Conservation (phyloP, 805 yeast genomes). For the Yamadazyma scolyti region DNA sequence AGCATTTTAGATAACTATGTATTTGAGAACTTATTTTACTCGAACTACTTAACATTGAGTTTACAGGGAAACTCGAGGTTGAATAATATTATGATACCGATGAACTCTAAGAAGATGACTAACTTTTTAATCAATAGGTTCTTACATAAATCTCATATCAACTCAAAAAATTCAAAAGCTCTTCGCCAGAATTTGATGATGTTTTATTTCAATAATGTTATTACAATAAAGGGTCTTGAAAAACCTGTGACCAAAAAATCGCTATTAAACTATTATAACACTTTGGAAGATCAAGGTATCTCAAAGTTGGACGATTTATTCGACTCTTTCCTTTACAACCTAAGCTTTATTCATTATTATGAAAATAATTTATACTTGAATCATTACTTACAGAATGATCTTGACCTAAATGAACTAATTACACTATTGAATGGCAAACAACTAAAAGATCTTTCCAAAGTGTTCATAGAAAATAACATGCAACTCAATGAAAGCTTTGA, state of each 20-base stretch:
- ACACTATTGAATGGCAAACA: constrained; percentile 16
- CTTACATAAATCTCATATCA: constrained; percentile 13
- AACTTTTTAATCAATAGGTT: constrained; percentile 37
- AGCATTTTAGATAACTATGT: constrained; percentile 34
- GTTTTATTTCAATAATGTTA: constrained; percentile 2
- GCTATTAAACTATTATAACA: constrained; percentile 4
- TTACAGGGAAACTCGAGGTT: constrained; percentile 5
- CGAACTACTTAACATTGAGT: constrained; percentile 19
- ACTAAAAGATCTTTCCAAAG: constrained; percentile 2
- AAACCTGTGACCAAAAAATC: not conserved
- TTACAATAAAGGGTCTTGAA: no score
- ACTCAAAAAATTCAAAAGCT: constrained; percentile 9
- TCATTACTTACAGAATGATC: constrained; percentile 13
- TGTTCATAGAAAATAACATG: no score
- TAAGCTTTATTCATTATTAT: constrained; percentile 20
- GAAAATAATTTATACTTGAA: constrained; percentile 16
- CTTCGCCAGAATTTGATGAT: constrained; percentile 6
- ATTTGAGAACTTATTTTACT: constrained; percentile 34
- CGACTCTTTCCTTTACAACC: constrained; percentile 35
- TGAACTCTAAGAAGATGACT: constrained; percentile 34
- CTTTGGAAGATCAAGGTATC: constrained; percentile 5
- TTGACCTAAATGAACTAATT: constrained; percentile 23
- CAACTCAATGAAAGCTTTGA: no score
- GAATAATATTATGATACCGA: constrained; percentile 24
- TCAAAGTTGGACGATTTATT: constrained; percentile 37